Percentiles rank a stretch among this genome's conserved stretches.
Conservation (phyloP, 345 rosid genomes). For the Draba incana region DNA sequence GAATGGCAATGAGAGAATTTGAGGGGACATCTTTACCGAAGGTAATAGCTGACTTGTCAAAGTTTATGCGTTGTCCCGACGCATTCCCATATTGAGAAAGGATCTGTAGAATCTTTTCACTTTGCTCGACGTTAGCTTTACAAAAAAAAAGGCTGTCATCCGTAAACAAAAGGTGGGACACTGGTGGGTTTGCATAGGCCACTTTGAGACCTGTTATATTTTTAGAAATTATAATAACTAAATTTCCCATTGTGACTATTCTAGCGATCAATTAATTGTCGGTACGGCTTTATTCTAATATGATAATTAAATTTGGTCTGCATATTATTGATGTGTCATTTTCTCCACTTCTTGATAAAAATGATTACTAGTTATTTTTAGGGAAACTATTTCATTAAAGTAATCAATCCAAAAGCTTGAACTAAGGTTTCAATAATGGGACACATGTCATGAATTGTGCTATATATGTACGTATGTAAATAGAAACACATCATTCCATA, state of each 20-base stretch:
- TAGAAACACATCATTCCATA: constrained; percentile 8
- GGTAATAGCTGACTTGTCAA: no score
- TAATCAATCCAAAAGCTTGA: constrained; percentile 12
- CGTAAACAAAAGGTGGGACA: no score
- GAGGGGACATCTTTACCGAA: no score
- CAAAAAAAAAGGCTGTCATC: no score
- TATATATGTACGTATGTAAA: background rate
- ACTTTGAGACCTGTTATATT: no score
- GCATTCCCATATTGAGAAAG: no score
- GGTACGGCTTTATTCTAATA: constrained; percentile 2
- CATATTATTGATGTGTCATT: constrained; percentile 19
- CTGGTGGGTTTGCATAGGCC: no score
- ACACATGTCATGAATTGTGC: constrained; percentile 21
- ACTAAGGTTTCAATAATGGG: constrained; percentile 19
- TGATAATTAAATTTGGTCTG: background rate
- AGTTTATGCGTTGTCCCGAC: no score
- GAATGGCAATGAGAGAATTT: no score
- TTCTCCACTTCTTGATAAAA: background rate
- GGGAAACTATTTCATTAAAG: background rate
- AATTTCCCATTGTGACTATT: constrained; percentile 15
- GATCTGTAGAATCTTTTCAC: no score
- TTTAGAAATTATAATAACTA: no score
- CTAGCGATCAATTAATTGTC: constrained; percentile 14
- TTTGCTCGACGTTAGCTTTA: no score
- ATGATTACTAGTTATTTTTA: constrained; percentile 10